Evolutionary conservation across 2,329 filamentous ascomycete genomes (phyloP).

Genomic region (Sarocladium oryzae): DNA sequence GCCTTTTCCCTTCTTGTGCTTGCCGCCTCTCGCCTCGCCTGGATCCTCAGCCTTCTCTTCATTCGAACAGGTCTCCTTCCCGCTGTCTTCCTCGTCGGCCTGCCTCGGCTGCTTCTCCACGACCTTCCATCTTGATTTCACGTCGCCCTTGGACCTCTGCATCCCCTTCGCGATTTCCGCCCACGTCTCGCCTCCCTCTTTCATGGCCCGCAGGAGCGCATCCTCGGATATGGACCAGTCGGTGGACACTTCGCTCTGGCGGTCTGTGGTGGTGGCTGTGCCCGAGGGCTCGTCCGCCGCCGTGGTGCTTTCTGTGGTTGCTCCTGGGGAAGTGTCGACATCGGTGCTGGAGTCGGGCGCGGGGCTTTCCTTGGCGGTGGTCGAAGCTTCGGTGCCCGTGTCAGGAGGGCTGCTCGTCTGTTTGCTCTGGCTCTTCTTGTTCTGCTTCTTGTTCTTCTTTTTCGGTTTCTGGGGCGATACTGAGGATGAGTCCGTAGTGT

Average conservation of each 20-base stretch:
- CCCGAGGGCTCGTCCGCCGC: no score
- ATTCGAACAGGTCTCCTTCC: no score
- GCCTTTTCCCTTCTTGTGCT: constrained; percentile 12
- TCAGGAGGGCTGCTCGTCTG: no score
- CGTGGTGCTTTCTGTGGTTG: neutral
- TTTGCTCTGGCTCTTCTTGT: no score
- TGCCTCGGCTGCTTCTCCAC: constrained; percentile 18
- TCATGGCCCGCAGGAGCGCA: constrained; percentile 27
- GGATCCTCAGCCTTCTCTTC: constrained; percentile 9
- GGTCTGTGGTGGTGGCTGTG: neutral
- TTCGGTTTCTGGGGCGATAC: neutral
- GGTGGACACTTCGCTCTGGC: neutral
- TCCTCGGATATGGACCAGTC: constrained; percentile 30
- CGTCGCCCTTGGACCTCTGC: constrained; percentile 21
- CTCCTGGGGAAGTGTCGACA: neutral
- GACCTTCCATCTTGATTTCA: constrained; percentile 25
- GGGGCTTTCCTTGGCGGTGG: neutral
- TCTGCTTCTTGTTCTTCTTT: neutral
- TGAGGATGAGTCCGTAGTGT: neutral
- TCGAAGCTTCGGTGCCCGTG: no score
- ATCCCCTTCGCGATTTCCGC: constrained; percentile 22
- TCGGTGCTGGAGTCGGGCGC: neutral
- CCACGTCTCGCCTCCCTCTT: constrained; percentile 24
- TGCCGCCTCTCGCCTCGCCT: constrained; percentile 7
- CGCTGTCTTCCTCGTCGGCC: no score